These are phyloP conservation scores for Fragaria nilgerrensis DNA, from an alignment of 306 rosid species.

Conservation along the genomic window DNA sequence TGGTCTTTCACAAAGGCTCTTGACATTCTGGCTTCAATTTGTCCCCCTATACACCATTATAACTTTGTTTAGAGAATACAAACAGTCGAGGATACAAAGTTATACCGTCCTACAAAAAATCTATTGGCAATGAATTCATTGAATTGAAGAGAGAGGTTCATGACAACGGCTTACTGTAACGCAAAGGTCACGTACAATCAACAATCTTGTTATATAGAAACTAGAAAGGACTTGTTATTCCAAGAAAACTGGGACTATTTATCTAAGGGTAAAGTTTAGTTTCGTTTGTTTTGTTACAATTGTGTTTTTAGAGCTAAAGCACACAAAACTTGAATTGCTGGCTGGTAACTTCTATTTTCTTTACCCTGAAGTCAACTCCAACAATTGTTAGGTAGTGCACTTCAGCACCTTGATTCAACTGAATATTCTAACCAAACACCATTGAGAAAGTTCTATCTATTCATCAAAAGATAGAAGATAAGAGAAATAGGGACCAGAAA, in stretches of 20 bases:
- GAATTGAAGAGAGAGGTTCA: neutral
- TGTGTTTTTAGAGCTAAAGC: neutral
- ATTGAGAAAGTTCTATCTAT: neutral
- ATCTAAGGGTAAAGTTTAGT: neutral
- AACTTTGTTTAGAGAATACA: neutral
- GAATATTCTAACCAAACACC: neutral
- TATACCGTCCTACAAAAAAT: neutral
- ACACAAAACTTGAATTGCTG: neutral
- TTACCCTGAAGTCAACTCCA: slow-evolving; percentile 1
- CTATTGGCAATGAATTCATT: neutral
- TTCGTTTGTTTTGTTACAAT: neutral
- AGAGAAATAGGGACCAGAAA: neutral
- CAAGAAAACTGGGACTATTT: neutral
- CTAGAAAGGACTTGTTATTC: neutral
- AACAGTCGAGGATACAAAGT: neutral
- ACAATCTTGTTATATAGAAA: neutral
- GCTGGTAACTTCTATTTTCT: neutral
- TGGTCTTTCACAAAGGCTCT: neutral
- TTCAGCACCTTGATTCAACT: neutral
- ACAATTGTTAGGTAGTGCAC: neutral
- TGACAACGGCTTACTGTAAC: neutral
- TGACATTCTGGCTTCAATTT: neutral
- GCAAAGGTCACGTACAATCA: neutral
- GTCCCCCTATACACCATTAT: neutral
- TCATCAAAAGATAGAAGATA: neutral